These are phyloP conservation scores for Diutina mesorugosa DNA, from an alignment of 1,139 yeast genomes.

Conservation along the genomic window DNA sequence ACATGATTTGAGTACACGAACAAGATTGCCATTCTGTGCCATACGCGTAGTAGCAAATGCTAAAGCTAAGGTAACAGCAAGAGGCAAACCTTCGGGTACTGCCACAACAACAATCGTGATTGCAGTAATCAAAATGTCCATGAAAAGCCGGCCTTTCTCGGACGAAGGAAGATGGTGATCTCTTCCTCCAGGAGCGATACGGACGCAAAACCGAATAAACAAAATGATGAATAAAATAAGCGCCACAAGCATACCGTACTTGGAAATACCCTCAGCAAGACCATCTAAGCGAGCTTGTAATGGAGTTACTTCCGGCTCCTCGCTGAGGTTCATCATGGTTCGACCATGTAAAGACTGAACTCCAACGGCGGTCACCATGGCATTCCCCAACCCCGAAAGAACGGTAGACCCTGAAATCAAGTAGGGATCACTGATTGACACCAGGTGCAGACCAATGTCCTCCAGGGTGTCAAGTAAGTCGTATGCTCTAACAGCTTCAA, in stretches of 20 bases:
- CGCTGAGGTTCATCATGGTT: conserved; percentile 68
- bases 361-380: conserved; percentile 86
- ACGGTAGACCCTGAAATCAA: conserved; percentile 87
- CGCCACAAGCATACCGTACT: conserved; percentile 84
- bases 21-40: conserved; percentile 94
- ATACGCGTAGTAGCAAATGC: conserved; percentile 97
- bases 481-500: conserved; percentile 14
- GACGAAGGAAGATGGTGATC: conserved; percentile 39
- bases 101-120: conserved; percentile 93
- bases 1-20: conserved; percentile 86
- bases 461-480: conserved; percentile 19
- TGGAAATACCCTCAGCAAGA: conserved; percentile 88
- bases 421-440: conserved; percentile 55
- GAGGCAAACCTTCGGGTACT: conserved; percentile 94
- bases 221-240: conserved; percentile 63
- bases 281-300: conserved; percentile 69
- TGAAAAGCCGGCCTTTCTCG: conserved; percentile 71
- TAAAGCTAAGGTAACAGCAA: conserved; percentile 89
- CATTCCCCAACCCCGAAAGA: conserved; percentile 76
- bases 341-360: conserved; percentile 80
- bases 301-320: conserved; percentile 78
- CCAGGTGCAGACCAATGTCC: conserved; percentile 36
- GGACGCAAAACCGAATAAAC: conserved; percentile 63
- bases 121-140: conserved; percentile 80
- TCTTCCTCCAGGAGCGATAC: conserved; percentile 41